Conservation (phyloP, 306 rosid species). For the Citrullus mucosospermus region DNA sequence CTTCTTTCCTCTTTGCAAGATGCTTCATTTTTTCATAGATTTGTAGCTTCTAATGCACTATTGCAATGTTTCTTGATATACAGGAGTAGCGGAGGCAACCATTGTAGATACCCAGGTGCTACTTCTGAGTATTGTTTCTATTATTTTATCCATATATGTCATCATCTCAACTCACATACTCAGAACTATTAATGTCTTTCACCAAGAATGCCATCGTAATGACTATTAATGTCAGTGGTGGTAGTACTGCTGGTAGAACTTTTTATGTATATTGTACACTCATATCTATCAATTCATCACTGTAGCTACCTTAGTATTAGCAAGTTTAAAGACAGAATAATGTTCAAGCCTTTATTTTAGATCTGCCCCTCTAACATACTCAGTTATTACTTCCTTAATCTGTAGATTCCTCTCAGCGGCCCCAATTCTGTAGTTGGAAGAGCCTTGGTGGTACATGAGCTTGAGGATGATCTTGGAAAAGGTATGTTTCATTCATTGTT, state of each 20-base stretch:
- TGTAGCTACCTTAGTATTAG: neutral
- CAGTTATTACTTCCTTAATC: neutral
- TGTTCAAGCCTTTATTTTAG: neutral
- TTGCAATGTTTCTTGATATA: constrained; percentile 9
- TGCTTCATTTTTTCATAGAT: neutral
- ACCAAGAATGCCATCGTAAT: neutral
- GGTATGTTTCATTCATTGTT: constrained; percentile 25
- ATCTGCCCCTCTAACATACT: neutral
- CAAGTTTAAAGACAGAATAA: neutral
- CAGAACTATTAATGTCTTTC: neutral
- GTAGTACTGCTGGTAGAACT: neutral
- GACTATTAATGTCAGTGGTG: neutral
- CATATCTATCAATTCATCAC: neutral
- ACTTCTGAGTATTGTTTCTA: neutral
- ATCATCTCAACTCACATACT: neutral
- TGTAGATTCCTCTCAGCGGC: constrained; percentile 63
- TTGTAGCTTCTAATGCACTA: neutral
- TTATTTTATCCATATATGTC: neutral
- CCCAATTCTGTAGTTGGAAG: constrained; percentile 74
- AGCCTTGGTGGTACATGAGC: constrained; percentile 83
- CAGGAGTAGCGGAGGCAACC: constrained; percentile 69
- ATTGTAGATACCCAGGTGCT: constrained; percentile 66
- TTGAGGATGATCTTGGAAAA: constrained; percentile 78
- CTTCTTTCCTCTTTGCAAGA: neutral
- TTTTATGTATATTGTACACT: neutral